Base-by-base conservation (phyloP, 192 early-diverging fungal species). In the Geosiphon pyriformis region DNA sequence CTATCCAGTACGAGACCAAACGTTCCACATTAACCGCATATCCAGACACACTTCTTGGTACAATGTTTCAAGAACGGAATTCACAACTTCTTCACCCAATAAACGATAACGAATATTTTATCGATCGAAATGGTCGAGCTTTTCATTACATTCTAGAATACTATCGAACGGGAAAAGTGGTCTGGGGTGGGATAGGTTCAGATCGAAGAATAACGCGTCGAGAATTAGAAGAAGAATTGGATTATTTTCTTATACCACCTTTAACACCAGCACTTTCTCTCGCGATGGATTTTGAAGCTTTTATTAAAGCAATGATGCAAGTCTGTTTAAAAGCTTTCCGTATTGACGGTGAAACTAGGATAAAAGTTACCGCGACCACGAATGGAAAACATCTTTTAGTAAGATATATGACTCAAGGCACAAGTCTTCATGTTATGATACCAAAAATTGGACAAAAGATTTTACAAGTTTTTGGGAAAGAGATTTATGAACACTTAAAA, bases 101-200 rank as follows among this genome's bases (percentile, higher is more conserved):
- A 33, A 27, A 60, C 59, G 22, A 33, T 0, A 46, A 60, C 32
- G 59, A 60, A 60, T 60, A 60, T 46, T 60, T 60, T 27, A 42
- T 60, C 42, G 59, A 60, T 22, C 11, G 59, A n/a, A 60, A 60
- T 46, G 22, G 26, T 22, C 33, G 42, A 8, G 59, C 59, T 8
- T 60, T 60, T 32, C 33, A 33, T 60, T 33, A 42, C 22, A 46
- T 60, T 27, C 30, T 60, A 10, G 59, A 60, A 46, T 60, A 60
- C 27, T 60, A 60, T 46, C 32, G 59, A 0, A 60, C 32, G 8
- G 59, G 59, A 22, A 46, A 46, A 33, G 27, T 54, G 20, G 18
- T 54, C 6, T 54, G 52, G 52, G 37, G 37, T 42, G 37, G 37
- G 15, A 54, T 54, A 54, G 18, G 37, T 42, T 12, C 8, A 12